Percentiles rank a stretch among this genome's conserved stretches.
These are phyloP conservation scores for Parasitella parasitica DNA, from an alignment of 371 early-diverging fungal species.

Conservation along the genomic window DNA sequence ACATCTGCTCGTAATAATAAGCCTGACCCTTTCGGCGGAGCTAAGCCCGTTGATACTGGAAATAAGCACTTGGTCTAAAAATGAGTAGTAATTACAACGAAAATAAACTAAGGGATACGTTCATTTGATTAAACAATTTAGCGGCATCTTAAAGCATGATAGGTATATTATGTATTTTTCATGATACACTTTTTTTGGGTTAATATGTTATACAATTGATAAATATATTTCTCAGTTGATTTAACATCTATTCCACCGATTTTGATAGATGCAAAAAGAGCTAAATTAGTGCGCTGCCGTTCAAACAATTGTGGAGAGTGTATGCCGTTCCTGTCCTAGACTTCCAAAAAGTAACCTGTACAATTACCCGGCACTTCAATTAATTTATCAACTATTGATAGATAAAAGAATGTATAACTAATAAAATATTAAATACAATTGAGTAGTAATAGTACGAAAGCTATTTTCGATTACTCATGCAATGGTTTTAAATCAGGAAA, in stretches of 20 bases:
- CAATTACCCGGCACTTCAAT: not conserved
- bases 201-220: not conserved
- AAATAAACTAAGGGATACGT: slow-evolving; percentile 6
- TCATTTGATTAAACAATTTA: slow-evolving; percentile 3
- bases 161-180: not conserved
- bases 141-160: slow-evolving; percentile 10
- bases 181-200: not conserved
- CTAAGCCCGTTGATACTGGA: slow-evolving; percentile 79
- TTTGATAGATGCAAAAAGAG: not conserved
- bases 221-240: not conserved
- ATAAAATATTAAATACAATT: not conserved
- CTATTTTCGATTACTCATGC: not conserved
- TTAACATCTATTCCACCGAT: too few relatives aligned
- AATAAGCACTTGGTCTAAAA: too few relatives aligned
- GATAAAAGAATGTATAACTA: not conserved
- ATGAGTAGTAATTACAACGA: not conserved
- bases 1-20: slow-evolving; percentile 42
- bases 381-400: not conserved
- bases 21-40: slow-evolving; percentile 83
- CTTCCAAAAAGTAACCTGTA: not conserved
- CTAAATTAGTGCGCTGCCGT: not conserved
- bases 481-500: not conserved
- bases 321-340: not conserved
- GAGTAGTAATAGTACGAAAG: not conserved
- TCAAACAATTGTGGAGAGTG: not conserved